Base-by-base conservation (phyloP, 2,329 filamentous ascomycete species). In the Aspergillus pseudoviridinutans region DNA sequence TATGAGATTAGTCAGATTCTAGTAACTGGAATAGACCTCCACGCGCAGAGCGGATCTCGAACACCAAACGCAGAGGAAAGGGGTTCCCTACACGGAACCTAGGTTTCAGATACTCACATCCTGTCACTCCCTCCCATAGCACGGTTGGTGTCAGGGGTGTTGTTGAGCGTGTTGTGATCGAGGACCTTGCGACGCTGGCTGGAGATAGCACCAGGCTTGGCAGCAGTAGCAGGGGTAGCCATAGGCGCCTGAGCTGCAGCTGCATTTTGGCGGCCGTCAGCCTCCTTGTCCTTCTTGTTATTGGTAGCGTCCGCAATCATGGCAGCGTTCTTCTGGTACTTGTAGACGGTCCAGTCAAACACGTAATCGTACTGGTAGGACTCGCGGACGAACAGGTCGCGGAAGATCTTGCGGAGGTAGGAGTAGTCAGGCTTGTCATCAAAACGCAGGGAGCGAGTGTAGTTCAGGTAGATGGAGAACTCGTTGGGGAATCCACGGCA, bases 281-380 rank as follows among this genome's bases (percentile, higher is more conserved):
- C 89, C 44, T 87, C 86, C 64, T 92, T 89, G 61, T 84, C 82
- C 66, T 84, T 85, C 76, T 84, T 87, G 64, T 84, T 38, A 38
- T 38, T 87, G 65, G 87, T 87, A 67, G 89, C 90, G 76, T 93
- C 88, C 67, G 91, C 90, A 76, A 96, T 96, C 71, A 92, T 92
- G 80, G 95, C 91, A 55, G 92, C 92, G 70, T 97, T 97, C 88
- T 97, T 97, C 85, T 97, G 92, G 84, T 97, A 97, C 83, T 97
- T 97, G 87, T 97, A 97, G 71, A 97, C 94, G 59, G 94, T 99
- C 94, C 94, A 99, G 81, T 99, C 94, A 71, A 99, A 99, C 69
- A 99, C 94, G 70, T 99, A 97, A 79, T 99, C 94, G 78, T 99
- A 97, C 82, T 99, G 94, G 87, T 97, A 99, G 56, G 93, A 94